These are phyloP conservation scores for Mycosphaerelloides madeirae DNA, from an alignment of 2,329 filamentous ascomycete genomes.

Conservation along the genomic window DNA sequence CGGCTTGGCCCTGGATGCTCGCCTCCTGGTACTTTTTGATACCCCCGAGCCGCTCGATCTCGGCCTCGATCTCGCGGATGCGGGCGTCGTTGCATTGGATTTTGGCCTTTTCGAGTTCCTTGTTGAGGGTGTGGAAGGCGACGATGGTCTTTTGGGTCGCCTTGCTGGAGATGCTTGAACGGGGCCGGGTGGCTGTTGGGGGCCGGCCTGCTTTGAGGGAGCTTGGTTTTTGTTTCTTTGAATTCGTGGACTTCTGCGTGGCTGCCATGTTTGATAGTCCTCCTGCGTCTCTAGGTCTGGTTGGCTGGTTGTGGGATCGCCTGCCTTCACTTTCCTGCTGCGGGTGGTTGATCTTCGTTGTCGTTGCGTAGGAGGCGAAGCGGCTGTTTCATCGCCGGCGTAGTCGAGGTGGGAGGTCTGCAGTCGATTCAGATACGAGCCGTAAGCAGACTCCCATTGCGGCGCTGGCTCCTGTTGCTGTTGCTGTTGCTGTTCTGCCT, in stretches of 20 bases:
- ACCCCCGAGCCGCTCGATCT: slow-evolving; percentile 55
- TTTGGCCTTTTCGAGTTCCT: slow-evolving; percentile 50
- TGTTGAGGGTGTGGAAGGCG: slow-evolving; percentile 56
- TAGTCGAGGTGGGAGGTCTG: neutral
- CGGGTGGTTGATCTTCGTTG: neutral
- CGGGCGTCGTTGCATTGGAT: slow-evolving; percentile 38
- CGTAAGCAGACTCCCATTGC: neutral
- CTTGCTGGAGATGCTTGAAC: slow-evolving; percentile 49
- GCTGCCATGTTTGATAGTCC: slow-evolving; percentile 49
- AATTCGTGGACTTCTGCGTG: neutral
- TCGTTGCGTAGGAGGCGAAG: neutral
- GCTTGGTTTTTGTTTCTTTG: slow-evolving; percentile 3
- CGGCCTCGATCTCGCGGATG: slow-evolving; percentile 41
- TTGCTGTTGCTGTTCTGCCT: too few relatives aligned
- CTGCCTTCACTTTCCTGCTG: neutral
- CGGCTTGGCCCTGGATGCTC: slow-evolving; percentile 58
- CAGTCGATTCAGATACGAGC: neutral
- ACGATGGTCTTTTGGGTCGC: slow-evolving; percentile 56
- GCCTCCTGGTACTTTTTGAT: slow-evolving; percentile 58
- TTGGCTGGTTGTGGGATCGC: neutral
- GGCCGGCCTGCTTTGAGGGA: slow-evolving; percentile 38
- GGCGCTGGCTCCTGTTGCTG: too few relatives aligned
- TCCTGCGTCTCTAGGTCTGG: neutral
- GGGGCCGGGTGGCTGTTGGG: slow-evolving; percentile 35
- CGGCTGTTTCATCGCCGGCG: neutral